phyloP scores from a whole-genome alignment of 129 eudicot species.

The Lactuca sativa region DNA sequence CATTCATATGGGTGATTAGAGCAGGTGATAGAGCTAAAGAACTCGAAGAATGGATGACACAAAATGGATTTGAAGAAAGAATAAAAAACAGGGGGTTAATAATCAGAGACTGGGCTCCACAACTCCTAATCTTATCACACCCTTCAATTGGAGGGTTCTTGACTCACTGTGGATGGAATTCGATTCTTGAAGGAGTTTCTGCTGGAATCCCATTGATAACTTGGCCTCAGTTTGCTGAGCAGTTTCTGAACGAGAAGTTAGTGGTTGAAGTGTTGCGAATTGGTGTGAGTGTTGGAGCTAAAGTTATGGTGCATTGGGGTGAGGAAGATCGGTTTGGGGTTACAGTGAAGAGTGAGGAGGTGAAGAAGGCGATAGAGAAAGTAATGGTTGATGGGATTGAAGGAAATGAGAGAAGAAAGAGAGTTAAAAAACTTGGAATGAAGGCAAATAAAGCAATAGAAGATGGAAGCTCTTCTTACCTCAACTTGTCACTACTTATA shows the following conservation, averaged over 20 bases:
- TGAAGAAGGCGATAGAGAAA: slow-evolving; percentile 22
- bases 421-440: slow-evolving; percentile 11
- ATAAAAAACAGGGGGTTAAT: slow-evolving; percentile 46
- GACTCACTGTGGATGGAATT: slow-evolving; percentile 38
- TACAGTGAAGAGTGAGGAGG: slow-evolving; percentile 26
- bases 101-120: slow-evolving; percentile 69
- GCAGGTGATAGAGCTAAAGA: slow-evolving; percentile 42
- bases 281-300: slow-evolving; percentile 31
- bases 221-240: slow-evolving; percentile 38
- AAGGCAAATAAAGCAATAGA: slow-evolving; percentile 21
- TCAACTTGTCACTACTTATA: slow-evolving; percentile 29
- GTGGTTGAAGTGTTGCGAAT: slow-evolving; percentile 27
- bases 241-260: slow-evolving; percentile 34
- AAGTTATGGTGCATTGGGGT: slow-evolving; percentile 31
- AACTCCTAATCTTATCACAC: slow-evolving; percentile 51
- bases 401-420: slow-evolving; percentile 31
- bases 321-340: slow-evolving; percentile 26
- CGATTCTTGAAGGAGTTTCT: slow-evolving; percentile 27
- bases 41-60: slow-evolving; percentile 47
- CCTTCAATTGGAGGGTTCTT: slow-evolving; percentile 45
- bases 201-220: slow-evolving; percentile 31
- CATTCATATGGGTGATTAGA: slow-evolving; percentile 61
- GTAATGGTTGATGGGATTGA: slow-evolving; percentile 16
- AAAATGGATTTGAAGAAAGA: slow-evolving; percentile 50
- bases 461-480: slow-evolving; percentile 34